phyloP scores from a whole-genome alignment of 2,329 filamentous ascomycete genomes.

The Colletotrichum liriopes region DNA sequence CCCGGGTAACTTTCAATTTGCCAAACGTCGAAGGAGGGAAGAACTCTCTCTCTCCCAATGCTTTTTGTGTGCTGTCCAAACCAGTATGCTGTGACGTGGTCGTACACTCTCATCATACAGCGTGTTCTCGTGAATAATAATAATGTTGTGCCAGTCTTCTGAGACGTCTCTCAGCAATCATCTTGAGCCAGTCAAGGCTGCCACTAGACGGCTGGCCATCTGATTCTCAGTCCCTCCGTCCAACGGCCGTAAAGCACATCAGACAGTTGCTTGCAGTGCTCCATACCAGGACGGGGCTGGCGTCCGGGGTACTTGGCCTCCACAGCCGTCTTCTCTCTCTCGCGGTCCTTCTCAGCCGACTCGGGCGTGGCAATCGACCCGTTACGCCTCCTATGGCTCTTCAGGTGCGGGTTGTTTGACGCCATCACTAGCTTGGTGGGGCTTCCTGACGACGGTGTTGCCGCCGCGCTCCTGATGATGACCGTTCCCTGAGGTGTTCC shows the following conservation, averaged over 20 bases:
- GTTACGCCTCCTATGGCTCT: slow-evolving; percentile 81
- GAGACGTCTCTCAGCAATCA: not conserved
- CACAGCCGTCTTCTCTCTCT: slow-evolving; percentile 64
- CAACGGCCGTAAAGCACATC: slow-evolving; percentile 94
- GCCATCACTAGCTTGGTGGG: slow-evolving; percentile 81
- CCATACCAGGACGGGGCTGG: slow-evolving; percentile 80
- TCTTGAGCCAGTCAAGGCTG: not conserved
- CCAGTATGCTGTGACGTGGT: slow-evolving; percentile 39
- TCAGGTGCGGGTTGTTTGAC: slow-evolving; percentile 88
- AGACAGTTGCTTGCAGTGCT: slow-evolving; percentile 90
- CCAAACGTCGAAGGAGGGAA: slow-evolving; percentile 27
- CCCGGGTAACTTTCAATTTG: slow-evolving; percentile 22
- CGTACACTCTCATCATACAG: slow-evolving; percentile 44
- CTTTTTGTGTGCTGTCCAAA: slow-evolving; percentile 44
- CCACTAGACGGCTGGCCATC: slow-evolving; percentile 70
- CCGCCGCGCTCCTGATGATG: slow-evolving; percentile 66
- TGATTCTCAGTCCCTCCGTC: slow-evolving; percentile 84
- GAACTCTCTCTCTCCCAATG: slow-evolving; percentile 34
- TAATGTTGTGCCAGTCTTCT: slow-evolving; percentile 18
- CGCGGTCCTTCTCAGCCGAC: slow-evolving; percentile 61
- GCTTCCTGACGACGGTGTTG: slow-evolving; percentile 51
- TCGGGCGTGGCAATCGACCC: slow-evolving; percentile 53
- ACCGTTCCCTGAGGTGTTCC: slow-evolving; percentile 70
- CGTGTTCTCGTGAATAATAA: slow-evolving; percentile 39
- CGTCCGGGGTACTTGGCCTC: slow-evolving; percentile 71